Conservation (phyloP, 306 rosid species). For the Cucurbita ficifolia region DNA sequence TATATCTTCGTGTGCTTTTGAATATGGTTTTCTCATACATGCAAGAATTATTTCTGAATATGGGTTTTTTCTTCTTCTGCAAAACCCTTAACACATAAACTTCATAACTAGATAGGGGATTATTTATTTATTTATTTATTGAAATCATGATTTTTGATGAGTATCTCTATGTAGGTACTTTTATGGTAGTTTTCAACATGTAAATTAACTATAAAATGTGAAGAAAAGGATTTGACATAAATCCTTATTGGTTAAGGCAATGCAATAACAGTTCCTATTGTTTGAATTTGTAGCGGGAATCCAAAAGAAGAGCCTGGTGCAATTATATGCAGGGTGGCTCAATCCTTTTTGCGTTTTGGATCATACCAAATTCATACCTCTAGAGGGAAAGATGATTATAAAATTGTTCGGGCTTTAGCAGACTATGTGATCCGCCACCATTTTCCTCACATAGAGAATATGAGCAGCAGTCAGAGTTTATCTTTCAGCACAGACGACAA, state of each 20-base stretch:
- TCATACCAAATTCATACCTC: constrained; percentile 83
- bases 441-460: constrained; percentile 80
- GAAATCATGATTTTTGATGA: neutral
- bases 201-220: neutral
- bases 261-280: neutral
- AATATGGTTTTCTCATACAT: neutral
- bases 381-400: constrained; percentile 67
- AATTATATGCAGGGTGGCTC: constrained; percentile 82
- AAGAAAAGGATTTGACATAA: neutral
- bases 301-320: constrained; percentile 96
- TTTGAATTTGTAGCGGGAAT: constrained; percentile 53
- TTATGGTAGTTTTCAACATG: neutral
- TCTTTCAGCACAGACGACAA: constrained; percentile 72
- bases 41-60: neutral
- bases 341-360: constrained; percentile 89
- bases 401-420: constrained; percentile 60
- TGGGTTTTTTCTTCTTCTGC: neutral
- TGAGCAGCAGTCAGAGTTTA: constrained; percentile 70
- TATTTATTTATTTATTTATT: neutral
- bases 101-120: neutral
- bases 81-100: neutral
- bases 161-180: neutral
- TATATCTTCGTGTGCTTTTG: neutral
- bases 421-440: constrained; percentile 81
- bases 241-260: neutral